Evolutionary conservation across 2,329 filamentous ascomycete genomes (phyloP), one percentile per base, ranked within the genome.

Genomic region (Epichloe brachyelytri): DNA sequence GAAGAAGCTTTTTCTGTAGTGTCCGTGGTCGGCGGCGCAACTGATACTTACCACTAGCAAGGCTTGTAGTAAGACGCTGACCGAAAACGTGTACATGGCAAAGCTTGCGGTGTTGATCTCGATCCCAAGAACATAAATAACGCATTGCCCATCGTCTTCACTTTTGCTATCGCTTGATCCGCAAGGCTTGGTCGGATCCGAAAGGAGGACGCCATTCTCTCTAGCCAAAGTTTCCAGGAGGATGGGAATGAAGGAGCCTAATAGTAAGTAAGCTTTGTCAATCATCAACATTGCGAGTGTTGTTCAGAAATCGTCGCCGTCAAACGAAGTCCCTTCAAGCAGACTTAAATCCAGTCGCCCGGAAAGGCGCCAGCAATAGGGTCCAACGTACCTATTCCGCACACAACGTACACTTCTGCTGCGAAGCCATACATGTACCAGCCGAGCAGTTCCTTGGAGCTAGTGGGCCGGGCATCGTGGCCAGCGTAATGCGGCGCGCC

Each of bases 381-480:
- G 14, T 12, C 26, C 22, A 2, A 71, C 82, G 64, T 67, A 87
- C 90, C 91, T 51, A 70, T 69, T 49, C 67, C 69, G 67, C 93
- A 97, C 51, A 97, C 87, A 15, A 94, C 88, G 66, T 96, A 97
- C 50, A 94, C 91, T 71, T 98, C 93, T 19, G 91, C 89, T 22
- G 93, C 93, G 76, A 95, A 97, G 41, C 86, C 86, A 72, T 97
- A 97, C 65, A 85, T 85, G 69, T 97, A 98, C 87, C 94, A 98
- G 59, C 91, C 93, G 39, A 82, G 75, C 54, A 97, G 78, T 76
- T 98, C 93, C 67, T 86, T 91, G 59, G 71, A 72, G 66, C 87
- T 95, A 10, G 93, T 97, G 51, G 86, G 79, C n/a, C 91, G 78
- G 22, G 82, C 86, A 67, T 98, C 93, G 65, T 97, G 88, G 55